Conservation (phyloP, 2,329 filamentous ascomycete species). For the Akanthomyces lecanii region DNA sequence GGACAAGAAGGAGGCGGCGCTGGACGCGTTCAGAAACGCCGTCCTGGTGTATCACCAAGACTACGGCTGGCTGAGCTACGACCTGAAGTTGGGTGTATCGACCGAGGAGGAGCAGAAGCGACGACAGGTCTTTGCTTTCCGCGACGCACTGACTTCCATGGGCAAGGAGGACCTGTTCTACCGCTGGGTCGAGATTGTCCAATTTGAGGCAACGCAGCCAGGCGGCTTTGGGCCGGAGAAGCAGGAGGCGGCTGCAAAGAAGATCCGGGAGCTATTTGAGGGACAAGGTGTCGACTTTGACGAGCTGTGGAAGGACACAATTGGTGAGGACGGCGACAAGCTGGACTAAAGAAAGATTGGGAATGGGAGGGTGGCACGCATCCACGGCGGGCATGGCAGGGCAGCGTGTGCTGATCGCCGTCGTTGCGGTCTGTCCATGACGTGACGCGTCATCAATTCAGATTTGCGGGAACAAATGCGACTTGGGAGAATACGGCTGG, state of each 20-base stretch:
- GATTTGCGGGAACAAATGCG: neutral
- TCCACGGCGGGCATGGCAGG: neutral
- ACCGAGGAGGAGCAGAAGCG: constrained; percentile 58
- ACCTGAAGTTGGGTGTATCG: constrained; percentile 54
- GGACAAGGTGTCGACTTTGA: constrained; percentile 78
- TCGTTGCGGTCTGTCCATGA: neutral
- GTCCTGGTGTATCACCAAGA: constrained; percentile 66
- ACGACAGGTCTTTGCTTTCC: constrained; percentile 75
- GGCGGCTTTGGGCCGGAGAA: constrained; percentile 73
- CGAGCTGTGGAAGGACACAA: constrained; percentile 66
- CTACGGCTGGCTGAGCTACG: constrained; percentile 59
- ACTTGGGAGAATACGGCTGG: neutral
- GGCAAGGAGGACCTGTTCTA: constrained; percentile 89
- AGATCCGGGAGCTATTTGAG: constrained; percentile 72
- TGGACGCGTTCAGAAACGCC: constrained; percentile 67
- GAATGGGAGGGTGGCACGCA: neutral
- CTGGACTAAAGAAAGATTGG: neutral
- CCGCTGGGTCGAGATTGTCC: constrained; percentile 87
- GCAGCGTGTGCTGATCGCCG: neutral
- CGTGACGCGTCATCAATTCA: neutral
- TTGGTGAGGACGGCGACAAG: constrained; percentile 31
- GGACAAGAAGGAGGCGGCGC: constrained; percentile 53
- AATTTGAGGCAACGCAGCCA: constrained; percentile 76
- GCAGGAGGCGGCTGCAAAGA: constrained; percentile 66
- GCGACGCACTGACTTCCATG: constrained; percentile 67